Evolutionary conservation across 2,329 filamentous ascomycete genomes (phyloP).

Genomic region (Stagonosporopsis chrysanthemi): DNA sequence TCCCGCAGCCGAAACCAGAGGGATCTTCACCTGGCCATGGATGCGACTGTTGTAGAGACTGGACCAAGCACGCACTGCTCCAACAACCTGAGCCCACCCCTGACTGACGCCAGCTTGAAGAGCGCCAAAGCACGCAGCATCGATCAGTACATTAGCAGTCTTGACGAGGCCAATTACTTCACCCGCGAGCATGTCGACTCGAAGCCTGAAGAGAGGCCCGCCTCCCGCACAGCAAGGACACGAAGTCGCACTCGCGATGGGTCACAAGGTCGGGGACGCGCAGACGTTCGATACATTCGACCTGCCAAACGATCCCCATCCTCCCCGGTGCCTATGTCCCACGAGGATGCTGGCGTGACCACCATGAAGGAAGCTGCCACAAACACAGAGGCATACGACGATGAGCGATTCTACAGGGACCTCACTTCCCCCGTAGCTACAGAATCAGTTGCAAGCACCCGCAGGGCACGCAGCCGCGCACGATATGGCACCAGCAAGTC

Average conservation of each 20-base stretch:
- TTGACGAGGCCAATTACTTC: conserved; percentile 77
- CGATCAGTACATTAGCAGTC: conserved; percentile 85
- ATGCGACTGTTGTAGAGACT: conserved; percentile 53
- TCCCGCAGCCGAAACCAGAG: conserved; percentile 81
- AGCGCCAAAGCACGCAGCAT: conserved; percentile 70
- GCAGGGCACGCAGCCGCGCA: conserved; percentile 45
- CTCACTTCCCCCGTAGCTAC: conserved; percentile 47
- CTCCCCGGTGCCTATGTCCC: conserved; percentile 93
- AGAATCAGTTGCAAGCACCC: conserved; percentile 48
- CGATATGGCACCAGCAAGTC: conserved; percentile 43
- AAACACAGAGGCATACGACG: conserved; percentile 57
- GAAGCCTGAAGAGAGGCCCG: conserved; percentile 55
- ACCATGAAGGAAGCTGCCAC: conserved; percentile 51
- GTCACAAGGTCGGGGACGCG: conserved; percentile 75
- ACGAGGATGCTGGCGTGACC: conserved; percentile 71
- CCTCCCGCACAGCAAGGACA: conserved; percentile 55
- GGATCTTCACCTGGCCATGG: conserved; percentile 63
- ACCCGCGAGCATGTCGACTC: conserved; percentile 48
- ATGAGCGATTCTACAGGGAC: conserved; percentile 57
- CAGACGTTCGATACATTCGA: conserved; percentile 71
- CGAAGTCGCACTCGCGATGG: conserved; percentile 61
- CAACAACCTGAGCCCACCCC: conserved; percentile 60
- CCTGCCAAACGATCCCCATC: conserved; percentile 86
- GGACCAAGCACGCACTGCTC: conserved; percentile 51
- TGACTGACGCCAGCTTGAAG: conserved; percentile 59